A percentile compares a stretch with the other conserved stretches of the same genome.
These are phyloP conservation scores for Artomyces pyxidatus DNA, from an alignment of 768 basidiomycete species.

Conservation along the genomic window DNA sequence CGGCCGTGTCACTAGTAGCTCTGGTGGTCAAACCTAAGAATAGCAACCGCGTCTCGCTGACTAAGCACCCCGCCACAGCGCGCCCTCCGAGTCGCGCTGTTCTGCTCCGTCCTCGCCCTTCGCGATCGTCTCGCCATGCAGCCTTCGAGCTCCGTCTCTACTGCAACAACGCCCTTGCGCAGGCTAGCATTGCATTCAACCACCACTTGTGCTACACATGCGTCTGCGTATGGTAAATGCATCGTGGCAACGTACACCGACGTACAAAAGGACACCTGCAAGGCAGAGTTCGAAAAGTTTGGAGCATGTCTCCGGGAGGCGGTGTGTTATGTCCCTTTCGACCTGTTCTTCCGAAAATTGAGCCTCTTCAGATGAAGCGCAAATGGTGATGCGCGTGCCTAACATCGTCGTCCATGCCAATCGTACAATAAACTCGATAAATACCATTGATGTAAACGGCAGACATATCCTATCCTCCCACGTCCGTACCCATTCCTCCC, in stretches of 20 bases:
- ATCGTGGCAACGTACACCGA: constrained; percentile 78
- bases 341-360: too few relatives aligned
- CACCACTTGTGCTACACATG: constrained; percentile 63
- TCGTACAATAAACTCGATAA: background rate
- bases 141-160: background rate
- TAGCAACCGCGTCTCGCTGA: background rate
- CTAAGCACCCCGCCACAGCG: too few relatives aligned
- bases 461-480: constrained; percentile 6
- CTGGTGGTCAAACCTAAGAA: too few relatives aligned
- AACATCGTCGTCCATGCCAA: background rate
- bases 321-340: too few relatives aligned
- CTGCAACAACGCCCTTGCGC: constrained; percentile 40
- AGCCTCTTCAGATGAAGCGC: constrained; percentile 51
- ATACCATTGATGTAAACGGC: background rate
- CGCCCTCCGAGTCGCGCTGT: too few relatives aligned
- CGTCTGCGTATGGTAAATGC: constrained; percentile 81
- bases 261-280: constrained; percentile 76
- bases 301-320: constrained; percentile 71
- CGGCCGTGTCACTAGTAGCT: too few relatives aligned
- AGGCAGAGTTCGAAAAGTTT: constrained; percentile 77
- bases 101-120: too few relatives aligned
- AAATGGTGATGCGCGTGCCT: constrained; percentile 34
- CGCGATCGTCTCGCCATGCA: constrained; percentile 11
- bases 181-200: constrained; percentile 67
- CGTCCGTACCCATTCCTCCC: constrained; percentile 6